A percentile compares a stretch with the other conserved stretches of the same genome.
Conservation (phyloP, 371 early-diverging fungal genomes). For the Coemansia sp. region DNA sequence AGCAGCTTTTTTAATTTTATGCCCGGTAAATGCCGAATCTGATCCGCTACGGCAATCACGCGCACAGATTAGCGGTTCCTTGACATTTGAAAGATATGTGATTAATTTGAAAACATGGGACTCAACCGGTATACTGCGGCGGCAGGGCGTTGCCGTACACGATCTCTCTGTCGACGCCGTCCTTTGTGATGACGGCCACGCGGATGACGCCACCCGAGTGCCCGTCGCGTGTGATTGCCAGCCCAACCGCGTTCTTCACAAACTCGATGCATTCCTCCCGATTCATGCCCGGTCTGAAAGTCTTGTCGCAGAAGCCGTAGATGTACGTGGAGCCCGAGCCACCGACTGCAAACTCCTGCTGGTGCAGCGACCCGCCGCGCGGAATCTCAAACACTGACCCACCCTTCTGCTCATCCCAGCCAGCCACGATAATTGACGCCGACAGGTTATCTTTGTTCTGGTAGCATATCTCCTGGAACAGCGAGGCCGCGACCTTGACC, state of each 20-base stretch:
- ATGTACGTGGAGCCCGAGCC: constrained; percentile 98
- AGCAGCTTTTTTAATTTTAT: no score
- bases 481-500: constrained; percentile 87
- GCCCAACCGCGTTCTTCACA: constrained; percentile 90
- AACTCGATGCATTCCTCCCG: constrained; percentile 91
- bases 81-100: not conserved
- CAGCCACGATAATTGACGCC: constrained; percentile 99
- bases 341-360: constrained; percentile 93
- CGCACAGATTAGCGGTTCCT: no score
- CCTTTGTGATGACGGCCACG: constrained; percentile 91
- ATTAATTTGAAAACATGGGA: not conserved
- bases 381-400: constrained; percentile 92
- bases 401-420: constrained; percentile 95
- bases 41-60: no score
- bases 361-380: constrained; percentile 94
- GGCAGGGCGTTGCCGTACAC: constrained; percentile 88
- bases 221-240: constrained; percentile 98
- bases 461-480: constrained; percentile 96
- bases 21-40: no score
- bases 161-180: constrained; percentile 88
- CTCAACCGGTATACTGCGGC: constrained; percentile 32
- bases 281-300: constrained; percentile 83
- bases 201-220: constrained; percentile 99
- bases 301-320: constrained; percentile 97
- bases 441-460: constrained; percentile 85